Base-by-base conservation (phyloP, 192 early-diverging fungal species). In the Rhizophagus prolifer region DNA sequence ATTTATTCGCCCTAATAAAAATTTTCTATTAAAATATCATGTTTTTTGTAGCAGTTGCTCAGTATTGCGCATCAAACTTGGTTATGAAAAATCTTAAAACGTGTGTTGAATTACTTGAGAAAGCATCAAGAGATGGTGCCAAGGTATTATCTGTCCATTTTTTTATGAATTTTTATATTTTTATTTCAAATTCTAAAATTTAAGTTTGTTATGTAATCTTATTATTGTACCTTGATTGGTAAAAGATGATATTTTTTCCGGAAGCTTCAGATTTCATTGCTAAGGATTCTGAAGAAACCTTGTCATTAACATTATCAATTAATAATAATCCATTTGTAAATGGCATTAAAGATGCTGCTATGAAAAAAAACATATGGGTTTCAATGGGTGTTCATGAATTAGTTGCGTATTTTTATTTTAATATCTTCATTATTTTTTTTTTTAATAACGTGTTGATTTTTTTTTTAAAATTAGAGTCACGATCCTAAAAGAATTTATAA, bases 231-330 rank as follows among this genome's bases (percentile, higher is more conserved):
- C 41, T 13, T 58, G 50, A 46, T n/a, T 25, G 59, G 31, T 10
- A 13, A 26, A 72, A 90, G 87, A 89, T 92, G 83, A 78, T 95
- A 31, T 95, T 95, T 82, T 80, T 96, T 25, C 94, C 94, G 1
- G 94, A 96, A 72, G 89, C 93, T 38, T 92, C 90, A 34, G 94
- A 96, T 82, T 96, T 92, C 76, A 91, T 95, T 41, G 86, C 91
- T 14, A 85, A 86, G 28, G 81, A 79, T 47, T 85, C 79, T 30
- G 80, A 84, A 50, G 84, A 91, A 62, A 80, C 86, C 10, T 50
- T 84, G 1, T 63, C 76, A 19, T 83, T 92, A 19, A 85, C 92
- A 2, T 84, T 87, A 54, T 60, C 81, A 0, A 72, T 89, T 14
- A 81, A 82, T 31, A 83, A 14, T 9, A 69, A 83, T 0, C 75